Percentiles rank a stretch among this genome's conserved stretches.
Conservation (phyloP, 345 rosid genomes). For the Salix dunnii region DNA sequence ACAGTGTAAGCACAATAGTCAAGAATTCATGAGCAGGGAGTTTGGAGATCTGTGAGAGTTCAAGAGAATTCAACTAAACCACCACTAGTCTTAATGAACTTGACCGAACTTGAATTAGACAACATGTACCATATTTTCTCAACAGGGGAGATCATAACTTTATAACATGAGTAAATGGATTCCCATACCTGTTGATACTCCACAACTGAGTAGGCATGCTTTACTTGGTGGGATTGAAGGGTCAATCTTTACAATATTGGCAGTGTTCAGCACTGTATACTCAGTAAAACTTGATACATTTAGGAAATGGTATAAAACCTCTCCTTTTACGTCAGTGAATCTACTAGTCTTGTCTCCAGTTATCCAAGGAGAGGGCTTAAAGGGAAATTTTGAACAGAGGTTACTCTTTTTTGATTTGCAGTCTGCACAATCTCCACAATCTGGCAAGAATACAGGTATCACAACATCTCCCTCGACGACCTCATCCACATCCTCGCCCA, state of each 20-base stretch:
- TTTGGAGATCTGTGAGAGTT: neutral
- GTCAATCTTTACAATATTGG: constrained; percentile 66
- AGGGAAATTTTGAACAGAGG: constrained; percentile 66
- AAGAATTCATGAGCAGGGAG: neutral
- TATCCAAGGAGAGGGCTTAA: constrained; percentile 69
- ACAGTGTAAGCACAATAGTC: neutral
- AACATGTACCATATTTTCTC: neutral
- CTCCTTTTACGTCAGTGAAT: constrained; percentile 73
- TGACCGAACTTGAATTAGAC: neutral
- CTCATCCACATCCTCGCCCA: constrained; percentile 65
- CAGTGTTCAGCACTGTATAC: constrained; percentile 69
- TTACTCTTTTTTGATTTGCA: constrained; percentile 74
- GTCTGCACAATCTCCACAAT: constrained; percentile 68
- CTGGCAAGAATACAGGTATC: constrained; percentile 66
- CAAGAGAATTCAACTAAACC: neutral
- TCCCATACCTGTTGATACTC: constrained; percentile 71
- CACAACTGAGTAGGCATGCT: constrained; percentile 88
- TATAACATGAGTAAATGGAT: neutral
- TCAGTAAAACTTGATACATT: constrained; percentile 72
- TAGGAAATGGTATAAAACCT: constrained; percentile 60
- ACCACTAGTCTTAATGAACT: neutral
- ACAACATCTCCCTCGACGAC: constrained; percentile 62
- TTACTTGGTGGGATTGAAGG: constrained; percentile 56
- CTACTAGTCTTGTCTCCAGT: constrained; percentile 67
- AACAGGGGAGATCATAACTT: no score